phyloP scores from a whole-genome alignment of 2,329 filamentous ascomycete genomes.

The Aureobasidium zeae region DNA sequence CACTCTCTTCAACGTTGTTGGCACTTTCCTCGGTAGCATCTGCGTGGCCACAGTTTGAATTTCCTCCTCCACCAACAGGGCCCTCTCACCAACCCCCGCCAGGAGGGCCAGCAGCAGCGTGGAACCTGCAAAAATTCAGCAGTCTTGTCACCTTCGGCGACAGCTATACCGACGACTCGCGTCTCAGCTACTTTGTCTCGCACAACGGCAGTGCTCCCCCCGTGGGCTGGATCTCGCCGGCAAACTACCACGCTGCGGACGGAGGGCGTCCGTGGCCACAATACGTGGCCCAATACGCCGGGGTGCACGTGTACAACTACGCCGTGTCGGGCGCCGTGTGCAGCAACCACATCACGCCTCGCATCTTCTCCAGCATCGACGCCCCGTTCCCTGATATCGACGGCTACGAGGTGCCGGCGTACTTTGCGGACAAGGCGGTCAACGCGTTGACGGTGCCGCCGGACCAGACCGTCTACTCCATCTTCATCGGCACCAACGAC shows the following conservation, averaged over 20 bases:
- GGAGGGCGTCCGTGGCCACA: slow-evolving; percentile 63
- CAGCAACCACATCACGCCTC: slow-evolving; percentile 56
- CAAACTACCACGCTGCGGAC: slow-evolving; percentile 43
- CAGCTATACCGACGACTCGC: slow-evolving; percentile 66
- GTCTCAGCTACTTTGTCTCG: slow-evolving; percentile 52
- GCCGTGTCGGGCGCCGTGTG: slow-evolving; percentile 65
- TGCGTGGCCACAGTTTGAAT: slow-evolving; percentile 11
- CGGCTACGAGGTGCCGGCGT: slow-evolving; percentile 40
- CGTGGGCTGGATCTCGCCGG: slow-evolving; percentile 45
- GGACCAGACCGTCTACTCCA: slow-evolving; percentile 59
- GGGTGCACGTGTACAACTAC: slow-evolving; percentile 54
- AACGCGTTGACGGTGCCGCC: slow-evolving; percentile 37
- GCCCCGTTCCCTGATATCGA: slow-evolving; percentile 49
- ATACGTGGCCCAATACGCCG: slow-evolving; percentile 52
- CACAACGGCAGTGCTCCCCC: slow-evolving; percentile 54
- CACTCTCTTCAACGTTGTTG: neutral
- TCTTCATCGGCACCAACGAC: slow-evolving; percentile 80
- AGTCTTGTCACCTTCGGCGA: slow-evolving; percentile 64
- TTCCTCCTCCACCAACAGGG: slow-evolving; percentile 1
- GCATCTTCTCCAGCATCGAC: slow-evolving; percentile 43
- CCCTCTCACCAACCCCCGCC: neutral
- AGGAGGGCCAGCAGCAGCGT: slow-evolving; percentile 18
- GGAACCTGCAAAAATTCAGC: slow-evolving; percentile 44
- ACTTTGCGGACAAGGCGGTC: slow-evolving; percentile 35
- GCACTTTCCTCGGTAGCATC: slow-evolving; percentile 6